A percentile compares a stretch with the other conserved stretches of the same genome.
These are phyloP conservation scores for Thalassiosira profunda DNA, from an alignment of 108 stramenopile genomes.

Conservation along the genomic window DNA sequence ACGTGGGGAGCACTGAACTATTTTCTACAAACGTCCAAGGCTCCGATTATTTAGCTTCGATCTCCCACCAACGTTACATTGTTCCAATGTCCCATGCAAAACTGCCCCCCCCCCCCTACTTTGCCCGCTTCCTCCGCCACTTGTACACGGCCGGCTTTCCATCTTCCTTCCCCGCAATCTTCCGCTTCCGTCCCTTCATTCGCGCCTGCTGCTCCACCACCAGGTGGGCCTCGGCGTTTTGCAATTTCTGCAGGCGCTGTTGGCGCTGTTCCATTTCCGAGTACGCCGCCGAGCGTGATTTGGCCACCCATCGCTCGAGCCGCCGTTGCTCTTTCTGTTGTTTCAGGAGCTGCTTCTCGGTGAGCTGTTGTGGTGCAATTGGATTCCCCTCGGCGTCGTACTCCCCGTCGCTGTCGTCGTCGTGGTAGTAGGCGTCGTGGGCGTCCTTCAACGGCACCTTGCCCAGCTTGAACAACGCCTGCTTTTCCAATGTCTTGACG, in stretches of 20 bases:
- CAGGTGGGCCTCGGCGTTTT: constrained; percentile 77
- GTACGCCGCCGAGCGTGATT: constrained; percentile 71
- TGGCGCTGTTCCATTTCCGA: constrained; percentile 86
- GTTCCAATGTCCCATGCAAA: too few species aligned
- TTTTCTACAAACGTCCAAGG: too few species aligned
- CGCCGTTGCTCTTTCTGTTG: constrained; percentile 46
- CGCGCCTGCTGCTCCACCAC: constrained; percentile 81
- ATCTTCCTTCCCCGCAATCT: constrained; percentile 33
- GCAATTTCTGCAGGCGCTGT: constrained; percentile 60
- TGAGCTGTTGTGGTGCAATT: constrained; percentile 4
- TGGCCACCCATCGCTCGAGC: constrained; percentile 60
- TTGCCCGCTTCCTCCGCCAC: constrained; percentile 76
- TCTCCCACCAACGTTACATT: too few species aligned
- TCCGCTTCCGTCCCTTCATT: constrained; percentile 84
- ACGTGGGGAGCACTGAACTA: too few species aligned
- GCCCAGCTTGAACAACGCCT: constrained; percentile 44
- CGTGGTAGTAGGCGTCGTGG: constrained; percentile 37
- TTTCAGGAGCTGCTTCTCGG: constrained; percentile 45
- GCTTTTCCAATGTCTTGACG: constrained; percentile 21
- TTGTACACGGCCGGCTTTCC: constrained; percentile 80
- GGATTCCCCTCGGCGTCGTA: constrained; percentile 13
- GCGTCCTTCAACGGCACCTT: constrained; percentile 21
- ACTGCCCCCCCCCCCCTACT: too few species aligned
- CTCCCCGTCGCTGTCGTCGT: constrained; percentile 13
- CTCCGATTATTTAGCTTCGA: too few species aligned